Base-by-base conservation (phyloP, 2,329 filamentous ascomycete genomes). In the Aspergillus floridensis region DNA sequence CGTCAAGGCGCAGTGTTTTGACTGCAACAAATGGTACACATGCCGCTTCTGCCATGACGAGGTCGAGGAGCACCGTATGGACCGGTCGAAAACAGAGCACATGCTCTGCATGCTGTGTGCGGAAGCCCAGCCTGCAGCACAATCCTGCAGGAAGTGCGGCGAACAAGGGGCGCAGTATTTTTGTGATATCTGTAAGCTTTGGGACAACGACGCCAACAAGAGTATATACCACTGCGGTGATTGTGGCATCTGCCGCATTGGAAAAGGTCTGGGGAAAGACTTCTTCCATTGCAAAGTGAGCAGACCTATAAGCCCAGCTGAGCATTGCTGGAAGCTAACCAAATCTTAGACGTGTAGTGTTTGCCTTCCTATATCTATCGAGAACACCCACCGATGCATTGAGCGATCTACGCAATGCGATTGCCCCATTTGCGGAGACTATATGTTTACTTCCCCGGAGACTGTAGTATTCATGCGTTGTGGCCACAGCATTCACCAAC, bases 81-180 rank as follows among this genome's bases (percentile, higher is more conserved):
- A 93, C 66, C 86, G 95, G 54, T 88, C 87, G 67, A 89, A 91
- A 67, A 99, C 93, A 7, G 89, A 88, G 74, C 89, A 97, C 69
- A 99, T 99, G 95, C 84, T 99, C 5, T 99, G 95, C 75, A 99
- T 99, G 95, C 82, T 92, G 29, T 99, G 95, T 74, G 86, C 88
- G 6, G 91, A 89, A 58, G 88, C 95, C 2, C 95, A 99, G 69
- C 85, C 85, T 58, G 93, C 90, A 3, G 86, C 86, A 31, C 91
- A 96, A 63, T 82, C 86, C 54, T 99, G 95, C 74, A 81, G 84
- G 53, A 82, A 86, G 58, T 99, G 95, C 72, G 89, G 88, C 19
- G 86, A 87, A 66, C 85, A 87, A 59, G 86, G 91, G 6, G 92
- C 93, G 12, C 89, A 89, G 70, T 98, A 98, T 75, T 99, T 96